phyloP scores from a whole-genome alignment of 371 early-diverging fungal genomes.

The Mucor sp. region DNA sequence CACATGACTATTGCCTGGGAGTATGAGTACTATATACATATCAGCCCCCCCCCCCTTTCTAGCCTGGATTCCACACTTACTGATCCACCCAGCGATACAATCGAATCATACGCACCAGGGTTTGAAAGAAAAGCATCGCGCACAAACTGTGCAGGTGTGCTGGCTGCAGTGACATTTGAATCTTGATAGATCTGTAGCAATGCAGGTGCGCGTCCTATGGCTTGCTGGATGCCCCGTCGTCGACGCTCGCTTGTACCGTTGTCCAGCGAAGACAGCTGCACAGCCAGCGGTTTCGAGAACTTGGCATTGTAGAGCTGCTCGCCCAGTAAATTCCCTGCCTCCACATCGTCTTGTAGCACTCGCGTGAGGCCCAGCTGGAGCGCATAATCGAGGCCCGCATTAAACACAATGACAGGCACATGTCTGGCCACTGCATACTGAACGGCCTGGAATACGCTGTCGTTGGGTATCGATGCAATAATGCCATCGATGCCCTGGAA shows the following conservation, averaged over 20 bases:
- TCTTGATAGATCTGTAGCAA: background rate
- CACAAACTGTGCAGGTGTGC: background rate
- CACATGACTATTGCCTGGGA: slow-evolving; percentile 8
- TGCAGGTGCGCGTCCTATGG: background rate
- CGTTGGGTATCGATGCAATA: slow-evolving; percentile 46
- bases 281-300: slow-evolving; percentile 14
- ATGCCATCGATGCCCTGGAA: slow-evolving; percentile 42
- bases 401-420: slow-evolving; percentile 50
- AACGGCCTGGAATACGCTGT: slow-evolving; percentile 38
- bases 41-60: background rate
- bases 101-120: slow-evolving; percentile 23
- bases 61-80: slow-evolving; percentile 8
- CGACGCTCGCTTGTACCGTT: background rate
- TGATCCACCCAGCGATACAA: slow-evolving; percentile 35
- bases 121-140: slow-evolving; percentile 3
- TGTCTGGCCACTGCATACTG: slow-evolving; percentile 30
- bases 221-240: slow-evolving; percentile 16
- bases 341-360: slow-evolving; percentile 45
- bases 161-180: background rate
- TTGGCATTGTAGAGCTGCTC: slow-evolving; percentile 31
- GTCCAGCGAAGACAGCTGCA: slow-evolving; percentile 16
- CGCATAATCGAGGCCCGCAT: slow-evolving; percentile 46
- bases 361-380: slow-evolving; percentile 34
- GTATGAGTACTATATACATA: background rate
- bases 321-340: slow-evolving; percentile 41